phyloP scores from a whole-genome alignment of 1,284 basidiomycete species.

The Naganishia liquefaciens region DNA sequence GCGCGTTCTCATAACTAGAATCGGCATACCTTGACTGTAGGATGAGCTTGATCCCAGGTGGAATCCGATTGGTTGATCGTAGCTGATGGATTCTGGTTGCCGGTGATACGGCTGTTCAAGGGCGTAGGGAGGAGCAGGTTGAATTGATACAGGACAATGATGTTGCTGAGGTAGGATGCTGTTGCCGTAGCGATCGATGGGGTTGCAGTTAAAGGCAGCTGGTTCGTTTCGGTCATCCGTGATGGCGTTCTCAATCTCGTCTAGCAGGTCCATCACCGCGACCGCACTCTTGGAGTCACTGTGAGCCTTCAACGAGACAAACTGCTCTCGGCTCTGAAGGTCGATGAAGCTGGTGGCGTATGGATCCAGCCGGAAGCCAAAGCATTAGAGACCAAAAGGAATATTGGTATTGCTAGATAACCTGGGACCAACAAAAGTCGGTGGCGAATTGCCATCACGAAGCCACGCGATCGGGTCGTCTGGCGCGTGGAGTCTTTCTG shows the following conservation, averaged over 20 bases:
- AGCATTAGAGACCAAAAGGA: too few relatives aligned
- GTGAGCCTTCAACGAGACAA: too few relatives aligned
- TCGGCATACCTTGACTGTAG: slow-evolving; percentile 17
- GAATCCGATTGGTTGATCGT: not conserved
- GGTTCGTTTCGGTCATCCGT: slow-evolving; percentile 6
- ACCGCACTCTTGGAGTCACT: not conserved
- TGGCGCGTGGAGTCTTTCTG: too few relatives aligned
- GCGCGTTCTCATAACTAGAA: too few relatives aligned
- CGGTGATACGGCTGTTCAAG: not conserved
- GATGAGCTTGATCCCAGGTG: slow-evolving; percentile 19
- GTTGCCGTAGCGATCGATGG: not conserved
- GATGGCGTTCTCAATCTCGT: slow-evolving; percentile 25
- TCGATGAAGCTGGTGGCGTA: too few relatives aligned
- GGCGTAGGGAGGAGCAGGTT: too few relatives aligned
- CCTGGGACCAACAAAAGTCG: too few relatives aligned
- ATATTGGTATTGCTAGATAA: too few relatives aligned
- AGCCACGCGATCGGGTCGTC: not conserved
- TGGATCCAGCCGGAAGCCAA: too few relatives aligned
- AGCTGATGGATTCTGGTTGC: not conserved
- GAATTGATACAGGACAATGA: not conserved
- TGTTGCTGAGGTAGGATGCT: not conserved
- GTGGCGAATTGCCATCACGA: slow-evolving; percentile 1
- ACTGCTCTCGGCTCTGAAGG: too few relatives aligned
- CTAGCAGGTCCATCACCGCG: slow-evolving; percentile 10
- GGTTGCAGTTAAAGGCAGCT: not conserved